Base-by-base conservation (phyloP, 2,329 filamentous ascomycete species). In the Hymenotorrendiella dingleyae region DNA sequence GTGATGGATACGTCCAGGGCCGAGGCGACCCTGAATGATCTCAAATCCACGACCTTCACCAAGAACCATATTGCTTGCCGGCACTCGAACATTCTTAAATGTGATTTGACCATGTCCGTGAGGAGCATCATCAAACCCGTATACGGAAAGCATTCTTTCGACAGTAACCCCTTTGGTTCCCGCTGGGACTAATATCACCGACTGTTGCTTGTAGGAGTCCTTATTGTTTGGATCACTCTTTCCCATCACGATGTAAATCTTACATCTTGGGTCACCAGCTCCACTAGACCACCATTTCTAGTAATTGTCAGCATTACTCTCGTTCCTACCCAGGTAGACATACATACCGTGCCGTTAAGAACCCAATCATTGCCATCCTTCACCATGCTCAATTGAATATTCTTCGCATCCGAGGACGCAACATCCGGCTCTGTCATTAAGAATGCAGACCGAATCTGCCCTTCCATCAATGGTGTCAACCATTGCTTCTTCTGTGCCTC, bases 271-370 rank as follows among this genome's bases (percentile, higher is more conserved):
- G 68, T 98, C 93, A 45, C 93, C 93, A 14, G 90, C 89, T 53
- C 93, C 93, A 51, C 87, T 94, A 21, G 88, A 94, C 93, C 93
- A 98, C 93, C 93, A 98, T 87, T 98, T 98, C 79, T 91, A 57
- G 36, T 43, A 45, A 4, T 22, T 33, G 21, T 56, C 54, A 61
- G 54, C 49, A 32, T 29, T 23, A 17, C n/a, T 28, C 1, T 9
- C 16, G 1, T 4, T 23, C 14, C 16, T 20, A 6, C 19, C 10
- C 29, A 9, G 11, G 6, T 8, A n/a, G 4, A 16, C n/a, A n/a
- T n/a, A 64, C 75, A 46, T 68, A 87, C 84, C 56, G 80, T 77
- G 44, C 93, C 93, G 61, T 97, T 96, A 41, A 98, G 74, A 14
- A 97, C 80, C 62, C 93, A 96, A 56, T 93, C 80, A 59, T 93